Evolutionary conservation across 495 filamentous ascomycete genomes (phyloP), one percentile per base, ranked within the genome.

Genomic region (Talaromyces proteolyticus): DNA sequence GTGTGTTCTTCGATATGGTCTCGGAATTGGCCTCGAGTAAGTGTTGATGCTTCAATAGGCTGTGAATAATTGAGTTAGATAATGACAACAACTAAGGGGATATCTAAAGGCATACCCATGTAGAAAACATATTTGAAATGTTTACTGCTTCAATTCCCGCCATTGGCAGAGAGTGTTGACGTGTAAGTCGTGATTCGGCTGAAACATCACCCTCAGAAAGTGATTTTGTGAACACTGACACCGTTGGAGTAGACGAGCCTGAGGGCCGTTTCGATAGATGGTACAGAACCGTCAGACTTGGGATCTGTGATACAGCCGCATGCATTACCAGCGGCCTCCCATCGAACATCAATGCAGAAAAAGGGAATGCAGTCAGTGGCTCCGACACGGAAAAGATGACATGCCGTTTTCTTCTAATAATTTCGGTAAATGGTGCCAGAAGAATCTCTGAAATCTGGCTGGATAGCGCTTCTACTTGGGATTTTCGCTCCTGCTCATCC

Each of bases 211-310:
- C 47, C 14, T 34, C 8, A 17, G 47, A 37, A 4, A 44, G 7
- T 6, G 61, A 52, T 50, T 63, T 62, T 8, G 62, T 57, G 7
- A 65, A 51, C 4, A 65, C 62, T 11, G 62, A 63, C 2, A 65
- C 55, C 6, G 57, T 61, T 11, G 59, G 59, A 18, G 39, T 18
- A 14, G 14, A 43, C 3, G 59, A 57, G 21, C 21, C n/a, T 6
- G 57, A 47, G 26, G 57, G 52, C 6, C 59, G 52, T 19, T 56
- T 53, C 2, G 55, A 57, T 12, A 65, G 53, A 37, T 62, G 53
- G 26, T 65, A 56, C 8, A 65, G 49, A 3, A 62, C 53, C 8
- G 62, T 56, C 36, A 65, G 40, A 24, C 62, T 65, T 3, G 62
- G 62, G 2, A 53, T 49, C 51, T 65, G 60, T 3, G 59, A 65